Evolutionary conservation across 192 early-diverging fungal species (phyloP).

Genomic region (Backusella liffmaniae): DNA sequence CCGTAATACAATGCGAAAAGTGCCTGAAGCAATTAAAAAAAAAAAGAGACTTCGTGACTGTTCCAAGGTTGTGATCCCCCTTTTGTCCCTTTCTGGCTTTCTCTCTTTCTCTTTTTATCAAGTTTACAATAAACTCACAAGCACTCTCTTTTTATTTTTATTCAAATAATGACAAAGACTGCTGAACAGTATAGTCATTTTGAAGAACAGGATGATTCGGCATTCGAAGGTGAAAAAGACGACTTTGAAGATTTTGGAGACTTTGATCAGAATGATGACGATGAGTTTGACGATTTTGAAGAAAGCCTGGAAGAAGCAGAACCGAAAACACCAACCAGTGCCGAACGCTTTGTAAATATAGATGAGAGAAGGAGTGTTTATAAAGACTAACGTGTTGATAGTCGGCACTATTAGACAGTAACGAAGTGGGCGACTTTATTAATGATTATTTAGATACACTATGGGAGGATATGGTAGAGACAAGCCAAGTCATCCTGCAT

Average conservation of each 20-base stretch:
- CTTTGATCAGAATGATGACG: slow-evolving; percentile 18
- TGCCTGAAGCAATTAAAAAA: neutral
- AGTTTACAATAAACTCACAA: neutral
- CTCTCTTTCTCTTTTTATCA: neutral
- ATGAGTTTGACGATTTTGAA: slow-evolving; percentile 37
- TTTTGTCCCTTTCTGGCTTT: neutral
- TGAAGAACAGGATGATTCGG: neutral
- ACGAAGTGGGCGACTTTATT: neutral
- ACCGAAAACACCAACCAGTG: slow-evolving; percentile 7
- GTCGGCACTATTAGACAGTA: neutral
- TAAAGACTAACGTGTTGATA: neutral
- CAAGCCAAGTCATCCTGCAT: neutral
- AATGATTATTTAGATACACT: neutral
- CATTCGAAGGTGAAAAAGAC: slow-evolving; percentile 2
- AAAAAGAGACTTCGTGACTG: neutral
- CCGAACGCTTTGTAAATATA: slow-evolving; percentile 6
- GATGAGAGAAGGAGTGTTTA: neutral
- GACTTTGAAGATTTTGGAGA: slow-evolving; percentile 8
- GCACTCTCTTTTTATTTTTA: neutral
- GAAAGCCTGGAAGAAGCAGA: slow-evolving; percentile 1
- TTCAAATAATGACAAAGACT: neutral
- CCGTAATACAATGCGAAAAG: neutral
- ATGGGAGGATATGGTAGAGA: neutral
- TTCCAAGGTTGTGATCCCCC: neutral
- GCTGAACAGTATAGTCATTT: neutral